These are phyloP conservation scores for Escovopsis sp. DNA, from an alignment of 2,329 filamentous ascomycete species.

Conservation along the genomic window DNA sequence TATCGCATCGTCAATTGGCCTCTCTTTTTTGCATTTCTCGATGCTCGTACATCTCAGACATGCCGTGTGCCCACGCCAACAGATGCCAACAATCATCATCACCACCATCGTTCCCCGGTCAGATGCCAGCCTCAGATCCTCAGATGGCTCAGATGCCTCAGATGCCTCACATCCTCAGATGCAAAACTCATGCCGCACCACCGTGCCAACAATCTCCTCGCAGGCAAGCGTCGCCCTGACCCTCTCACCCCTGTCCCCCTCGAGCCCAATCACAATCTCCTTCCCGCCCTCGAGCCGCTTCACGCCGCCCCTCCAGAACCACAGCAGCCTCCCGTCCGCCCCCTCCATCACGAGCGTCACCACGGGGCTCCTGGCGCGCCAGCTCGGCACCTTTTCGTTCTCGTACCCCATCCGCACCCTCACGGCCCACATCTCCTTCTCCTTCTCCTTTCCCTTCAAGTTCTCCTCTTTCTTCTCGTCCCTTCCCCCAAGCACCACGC, in stretches of 20 bases:
- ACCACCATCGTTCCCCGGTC: background rate
- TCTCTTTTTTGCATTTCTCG: too few relatives aligned
- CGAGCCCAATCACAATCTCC: slow-evolving; percentile 37
- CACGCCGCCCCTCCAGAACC: slow-evolving; percentile 52
- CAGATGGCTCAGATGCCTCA: too few relatives aligned
- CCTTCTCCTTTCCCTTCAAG: too few relatives aligned
- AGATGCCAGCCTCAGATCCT: background rate
- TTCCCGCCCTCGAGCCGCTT: slow-evolving; percentile 44
- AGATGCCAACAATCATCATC: background rate
- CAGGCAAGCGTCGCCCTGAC: slow-evolving; percentile 61
- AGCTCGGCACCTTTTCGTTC: slow-evolving; percentile 48
- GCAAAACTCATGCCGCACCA: slow-evolving; percentile 16
- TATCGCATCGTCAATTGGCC: too few relatives aligned
- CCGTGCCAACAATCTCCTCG: slow-evolving; percentile 62
- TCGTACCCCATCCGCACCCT: slow-evolving; percentile 55
- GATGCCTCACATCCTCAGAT: background rate
- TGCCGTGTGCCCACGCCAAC: too few relatives aligned
- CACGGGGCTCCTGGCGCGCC: slow-evolving; percentile 49
- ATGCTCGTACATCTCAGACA: too few relatives aligned
- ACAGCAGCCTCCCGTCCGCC: slow-evolving; percentile 34
- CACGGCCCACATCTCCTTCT: slow-evolving; percentile 25
- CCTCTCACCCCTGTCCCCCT: slow-evolving; percentile 38
- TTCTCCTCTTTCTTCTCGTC: too few relatives aligned
- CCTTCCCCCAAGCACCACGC: too few relatives aligned
- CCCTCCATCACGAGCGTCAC: slow-evolving; percentile 63